Base-by-base conservation (phyloP, 768 basidiomycete genomes). In the Mycena kentingensis region DNA sequence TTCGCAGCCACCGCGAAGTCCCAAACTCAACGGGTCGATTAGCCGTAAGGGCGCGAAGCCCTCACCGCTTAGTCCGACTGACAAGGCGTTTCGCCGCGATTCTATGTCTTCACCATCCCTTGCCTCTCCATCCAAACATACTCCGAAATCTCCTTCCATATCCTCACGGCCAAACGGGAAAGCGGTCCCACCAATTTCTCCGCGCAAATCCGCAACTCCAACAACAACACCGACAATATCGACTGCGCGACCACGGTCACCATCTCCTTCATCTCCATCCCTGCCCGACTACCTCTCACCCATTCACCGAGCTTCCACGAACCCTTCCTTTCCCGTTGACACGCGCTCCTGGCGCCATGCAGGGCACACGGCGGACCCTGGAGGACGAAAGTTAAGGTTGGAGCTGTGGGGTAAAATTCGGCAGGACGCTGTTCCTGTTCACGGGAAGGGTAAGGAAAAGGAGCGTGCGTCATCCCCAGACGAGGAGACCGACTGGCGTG, bases 281-380 rank as follows among this genome's bases (percentile, higher is more conserved):
- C 32, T 52, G 25, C 73, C 89, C 3, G 80, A 89, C 63, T 94
- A 85, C 66, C 77, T 93, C 42, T 96, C 93, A 2, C 77, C 82
- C 0, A 77, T 90, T 43, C 93, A 93, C 65, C 77, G 74, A 21
- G 88, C 92, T 4, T 95, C 93, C 1, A 93, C 88, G 1, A 90
- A 93, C 65, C 94, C 94, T 1, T 68, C 74, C 21, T 96, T 93
- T 60, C 49, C 75, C 1, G 70, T 89, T 16, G 84, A 93, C 61
- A 65, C 76, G 6, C 70, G 63, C 13, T 72, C 77, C 5, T 66
- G 73, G 27, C 68, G 67, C 24, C 83, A 85, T 43, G 85, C 86
- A 62, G 74, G 79, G 0, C 67, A 73, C 16, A 79, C 77, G 70
- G 75, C 77, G 2, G 75, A 88, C 61, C 65, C 79, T n/a, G 78